phyloP scores from a whole-genome alignment of 208 protist species.

The Acanthamoeba lenticulata region DNA sequence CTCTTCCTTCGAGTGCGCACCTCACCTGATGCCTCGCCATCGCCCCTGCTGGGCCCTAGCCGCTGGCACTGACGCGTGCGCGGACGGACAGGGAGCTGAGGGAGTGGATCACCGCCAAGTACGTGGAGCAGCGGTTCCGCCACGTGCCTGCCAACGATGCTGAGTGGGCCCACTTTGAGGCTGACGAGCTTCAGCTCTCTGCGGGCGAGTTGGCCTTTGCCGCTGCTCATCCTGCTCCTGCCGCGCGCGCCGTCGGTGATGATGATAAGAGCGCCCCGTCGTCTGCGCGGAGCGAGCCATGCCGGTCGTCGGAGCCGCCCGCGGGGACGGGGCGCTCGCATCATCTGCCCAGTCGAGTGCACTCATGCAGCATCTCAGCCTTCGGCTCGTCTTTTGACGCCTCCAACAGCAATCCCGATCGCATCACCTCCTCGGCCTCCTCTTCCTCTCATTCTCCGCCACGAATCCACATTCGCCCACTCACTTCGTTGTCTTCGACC shows the following conservation, averaged over 20 bases:
- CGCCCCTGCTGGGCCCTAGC: neutral
- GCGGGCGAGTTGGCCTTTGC: no score
- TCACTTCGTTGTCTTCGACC: neutral
- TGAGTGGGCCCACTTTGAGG: neutral
- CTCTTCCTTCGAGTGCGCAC: constrained; percentile 13
- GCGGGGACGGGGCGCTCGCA: neutral
- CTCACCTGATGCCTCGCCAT: neutral
- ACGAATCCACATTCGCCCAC: no score
- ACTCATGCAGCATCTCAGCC: neutral
- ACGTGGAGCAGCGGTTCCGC: constrained; percentile 21
- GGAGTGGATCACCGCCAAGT: constrained; percentile 30
- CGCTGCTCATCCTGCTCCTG: neutral
- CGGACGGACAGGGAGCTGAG: neutral
- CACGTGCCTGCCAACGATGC: neutral
- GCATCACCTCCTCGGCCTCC: no score
- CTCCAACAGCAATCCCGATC: no score
- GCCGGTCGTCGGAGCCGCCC: neutral
- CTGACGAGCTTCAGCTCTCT: neutral
- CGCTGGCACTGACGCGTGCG: neutral
- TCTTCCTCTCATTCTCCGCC: no score
- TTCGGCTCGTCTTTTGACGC: neutral
- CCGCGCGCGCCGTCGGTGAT: no score
- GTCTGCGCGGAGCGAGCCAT: neutral
- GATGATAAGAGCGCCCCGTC: no score
- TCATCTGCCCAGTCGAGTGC: neutral